Evolutionary conservation across 176 grass and related monocot genomes (phyloP).

Genomic region (Cenchrus fungigraminus): DNA sequence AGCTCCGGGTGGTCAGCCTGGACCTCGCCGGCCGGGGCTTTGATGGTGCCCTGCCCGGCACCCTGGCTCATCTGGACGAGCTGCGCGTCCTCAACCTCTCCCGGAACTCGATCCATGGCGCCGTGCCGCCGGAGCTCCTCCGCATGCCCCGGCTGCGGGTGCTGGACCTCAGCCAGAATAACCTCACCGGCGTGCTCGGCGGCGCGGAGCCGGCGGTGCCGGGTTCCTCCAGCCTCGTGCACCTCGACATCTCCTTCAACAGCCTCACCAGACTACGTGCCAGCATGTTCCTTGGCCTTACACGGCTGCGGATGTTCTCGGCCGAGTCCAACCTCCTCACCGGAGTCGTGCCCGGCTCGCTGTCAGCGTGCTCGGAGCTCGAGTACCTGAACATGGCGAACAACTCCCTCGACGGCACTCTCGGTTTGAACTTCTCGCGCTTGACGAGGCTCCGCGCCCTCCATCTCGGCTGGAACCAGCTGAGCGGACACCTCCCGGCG

Average conservation of each 20-base stretch:
- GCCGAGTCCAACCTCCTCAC: slow-evolving; percentile 35
- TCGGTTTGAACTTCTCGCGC: slow-evolving; percentile 29
- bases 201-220: neutral
- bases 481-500: slow-evolving; percentile 16
- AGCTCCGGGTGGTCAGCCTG: neutral
- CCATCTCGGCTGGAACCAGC: slow-evolving; percentile 29
- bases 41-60: neutral
- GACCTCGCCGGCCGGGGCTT: neutral
- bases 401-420: slow-evolving; percentile 39
- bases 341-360: slow-evolving; percentile 28
- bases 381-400: slow-evolving; percentile 41
- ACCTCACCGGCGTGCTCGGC: neutral
- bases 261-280: neutral
- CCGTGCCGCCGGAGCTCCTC: neutral
- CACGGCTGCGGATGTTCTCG: slow-evolving; percentile 16
- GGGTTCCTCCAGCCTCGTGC: neutral
- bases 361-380: slow-evolving; percentile 32
- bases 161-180: slow-evolving; percentile 27
- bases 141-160: neutral
- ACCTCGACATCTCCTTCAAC: slow-evolving; percentile 52
- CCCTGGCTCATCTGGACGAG: neutral
- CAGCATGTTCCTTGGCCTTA: slow-evolving; percentile 15
- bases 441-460: slow-evolving; percentile 32
- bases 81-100: slow-evolving; percentile 34
- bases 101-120: neutral